Conservation (phyloP, 1,284 basidiomycete species). For the Naganishia cerealis region DNA sequence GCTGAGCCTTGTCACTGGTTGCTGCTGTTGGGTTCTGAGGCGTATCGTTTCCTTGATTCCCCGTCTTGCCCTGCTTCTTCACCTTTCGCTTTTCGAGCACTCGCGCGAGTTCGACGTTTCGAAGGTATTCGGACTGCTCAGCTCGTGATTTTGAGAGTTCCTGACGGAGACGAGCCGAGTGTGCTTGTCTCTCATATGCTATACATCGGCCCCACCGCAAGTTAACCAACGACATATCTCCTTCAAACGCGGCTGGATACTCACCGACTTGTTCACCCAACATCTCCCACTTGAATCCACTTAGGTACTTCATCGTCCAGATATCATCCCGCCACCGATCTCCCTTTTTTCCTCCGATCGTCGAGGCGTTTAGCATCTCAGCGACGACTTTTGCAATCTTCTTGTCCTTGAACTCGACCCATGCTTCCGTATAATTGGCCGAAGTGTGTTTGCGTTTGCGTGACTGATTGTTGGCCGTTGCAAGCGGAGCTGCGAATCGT, state of each 20-base stretch:
- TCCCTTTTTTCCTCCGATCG: constrained; percentile 92
- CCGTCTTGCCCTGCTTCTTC: constrained; percentile 59
- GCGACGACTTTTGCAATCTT: constrained; percentile 85
- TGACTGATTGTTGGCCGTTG: constrained; percentile 30
- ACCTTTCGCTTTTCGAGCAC: constrained; percentile 81
- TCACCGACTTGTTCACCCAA: constrained; percentile 94
- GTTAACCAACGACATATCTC: not conserved
- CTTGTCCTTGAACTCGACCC: constrained; percentile 97
- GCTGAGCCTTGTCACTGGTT: constrained; percentile 16
- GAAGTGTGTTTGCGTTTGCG: constrained; percentile 59
- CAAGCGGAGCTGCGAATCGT: constrained; percentile 4
- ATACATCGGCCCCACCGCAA: constrained; percentile 9
- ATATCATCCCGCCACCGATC: constrained; percentile 89
- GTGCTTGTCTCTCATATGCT: constrained; percentile 92
- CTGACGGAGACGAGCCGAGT: constrained; percentile 80
- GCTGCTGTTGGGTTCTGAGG: not conserved
- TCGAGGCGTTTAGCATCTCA: constrained; percentile 91
- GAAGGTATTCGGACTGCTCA: constrained; percentile 90
- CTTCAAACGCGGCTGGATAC: constrained; percentile 47
- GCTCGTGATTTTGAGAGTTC: constrained; percentile 83
- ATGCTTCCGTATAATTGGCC: constrained; percentile 91
- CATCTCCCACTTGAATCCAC: constrained; percentile 98
- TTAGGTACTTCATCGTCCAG: constrained; percentile 99
- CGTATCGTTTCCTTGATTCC: constrained; percentile 13
- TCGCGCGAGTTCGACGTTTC: constrained; percentile 91